Conservation (phyloP, 768 basidiomycete species). For the Amylocystis lapponica region DNA sequence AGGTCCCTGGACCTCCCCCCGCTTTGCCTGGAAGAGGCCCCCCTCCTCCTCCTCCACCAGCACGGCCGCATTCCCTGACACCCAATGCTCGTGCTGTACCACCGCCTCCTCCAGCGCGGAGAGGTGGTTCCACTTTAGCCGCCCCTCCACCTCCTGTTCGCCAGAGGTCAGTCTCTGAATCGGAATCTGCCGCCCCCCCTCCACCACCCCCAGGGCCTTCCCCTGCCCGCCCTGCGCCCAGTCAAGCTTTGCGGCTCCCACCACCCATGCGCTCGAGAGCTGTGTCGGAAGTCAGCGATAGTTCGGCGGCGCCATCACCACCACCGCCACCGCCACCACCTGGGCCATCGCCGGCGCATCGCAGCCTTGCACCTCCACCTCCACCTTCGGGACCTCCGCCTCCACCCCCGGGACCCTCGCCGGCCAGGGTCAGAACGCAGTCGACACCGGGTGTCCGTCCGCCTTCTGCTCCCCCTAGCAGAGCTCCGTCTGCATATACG, state of each 20-base stretch:
- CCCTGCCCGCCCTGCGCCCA: slow-evolving; percentile 8
- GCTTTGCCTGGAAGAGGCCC: slow-evolving; percentile 22
- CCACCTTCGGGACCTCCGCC: slow-evolving; percentile 19
- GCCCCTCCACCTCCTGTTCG: slow-evolving; percentile 27
- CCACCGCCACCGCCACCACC: slow-evolving; percentile 13
- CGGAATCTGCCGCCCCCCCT: slow-evolving; percentile 32
- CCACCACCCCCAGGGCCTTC: slow-evolving; percentile 11
- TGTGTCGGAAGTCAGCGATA: too few relatives aligned
- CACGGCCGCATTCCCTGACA: slow-evolving; percentile 16
- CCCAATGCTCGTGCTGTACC: slow-evolving; percentile 27
- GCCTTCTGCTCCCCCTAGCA: slow-evolving; percentile 14
- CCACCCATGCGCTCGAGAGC: too few relatives aligned
- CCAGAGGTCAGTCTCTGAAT: slow-evolving; percentile 38
- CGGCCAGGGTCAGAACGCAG: slow-evolving; percentile 11
- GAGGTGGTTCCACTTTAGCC: slow-evolving; percentile 19
- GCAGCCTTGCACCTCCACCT: slow-evolving; percentile 3
- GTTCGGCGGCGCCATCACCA: too few relatives aligned
- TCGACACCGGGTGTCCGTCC: slow-evolving; percentile 7
- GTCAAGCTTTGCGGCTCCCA: too few relatives aligned
- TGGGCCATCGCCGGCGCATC: slow-evolving; percentile 1
- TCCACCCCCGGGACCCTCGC: slow-evolving; percentile 16
- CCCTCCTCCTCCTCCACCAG: slow-evolving; percentile 19
- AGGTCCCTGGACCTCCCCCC: slow-evolving; percentile 19
- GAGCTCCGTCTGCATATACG: slow-evolving; percentile 10
- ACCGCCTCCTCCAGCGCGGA: slow-evolving; percentile 37